Percentiles rank a stretch among this genome's conserved stretches.
phyloP scores from a whole-genome alignment of 441 rosid genomes.

The Gossypium aridum region DNA sequence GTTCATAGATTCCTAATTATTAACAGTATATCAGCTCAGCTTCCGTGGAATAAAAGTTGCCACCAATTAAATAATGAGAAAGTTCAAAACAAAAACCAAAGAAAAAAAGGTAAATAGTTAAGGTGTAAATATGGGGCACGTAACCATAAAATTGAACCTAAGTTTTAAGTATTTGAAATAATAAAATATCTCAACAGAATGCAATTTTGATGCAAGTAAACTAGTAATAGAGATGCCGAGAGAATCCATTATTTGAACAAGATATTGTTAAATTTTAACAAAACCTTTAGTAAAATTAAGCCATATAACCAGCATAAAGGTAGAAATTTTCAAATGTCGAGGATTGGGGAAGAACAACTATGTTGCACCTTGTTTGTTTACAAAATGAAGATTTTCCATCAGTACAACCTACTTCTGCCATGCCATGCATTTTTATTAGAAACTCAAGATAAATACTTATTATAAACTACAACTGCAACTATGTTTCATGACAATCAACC shows the following conservation, averaged over 20 bases:
- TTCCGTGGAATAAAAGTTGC: not conserved
- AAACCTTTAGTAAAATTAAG: not conserved
- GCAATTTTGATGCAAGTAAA: not conserved
- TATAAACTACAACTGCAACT: not conserved
- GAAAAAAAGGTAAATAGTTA: not conserved
- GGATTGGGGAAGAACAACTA: not conserved
- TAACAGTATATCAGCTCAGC: not conserved
- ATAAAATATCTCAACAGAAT: not conserved
- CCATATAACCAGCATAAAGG: not conserved
- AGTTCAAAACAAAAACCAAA: not conserved
- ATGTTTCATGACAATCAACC: not conserved
- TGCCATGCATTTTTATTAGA: not conserved
- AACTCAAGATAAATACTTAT: not conserved
- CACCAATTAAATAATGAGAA: not conserved
- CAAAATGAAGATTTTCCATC: not conserved
- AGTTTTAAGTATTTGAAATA: not conserved
- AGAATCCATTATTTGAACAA: not conserved
- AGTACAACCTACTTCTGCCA: not conserved
- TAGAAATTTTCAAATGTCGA: not conserved
- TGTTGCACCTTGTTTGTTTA: not conserved
- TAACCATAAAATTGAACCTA: not conserved
- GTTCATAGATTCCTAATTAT: not conserved
- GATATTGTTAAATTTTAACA: not conserved
- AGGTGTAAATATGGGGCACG: not conserved
- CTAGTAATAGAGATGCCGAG: not conserved